A percentile compares a stretch with the other conserved stretches of the same genome.
These are phyloP conservation scores for Podila minutissima DNA, from an alignment of 192 early-diverging fungal genomes.

Conservation along the genomic window DNA sequence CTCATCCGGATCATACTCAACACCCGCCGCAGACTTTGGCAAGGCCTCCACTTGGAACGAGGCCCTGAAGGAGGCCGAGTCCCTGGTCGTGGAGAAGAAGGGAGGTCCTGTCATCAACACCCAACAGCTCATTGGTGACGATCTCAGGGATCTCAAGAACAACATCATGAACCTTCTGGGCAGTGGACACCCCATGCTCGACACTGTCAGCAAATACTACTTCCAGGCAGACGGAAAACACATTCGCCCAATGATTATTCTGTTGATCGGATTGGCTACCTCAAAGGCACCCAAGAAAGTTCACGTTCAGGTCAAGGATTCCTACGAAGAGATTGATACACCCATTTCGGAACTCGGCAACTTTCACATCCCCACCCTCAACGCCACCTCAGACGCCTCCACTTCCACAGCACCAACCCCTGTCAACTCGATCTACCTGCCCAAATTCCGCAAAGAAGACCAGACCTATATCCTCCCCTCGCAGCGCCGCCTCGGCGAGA, in stretches of 20 bases:
- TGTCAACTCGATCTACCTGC: conserved; percentile 26
- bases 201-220: conserved; percentile 91
- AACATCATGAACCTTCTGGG: conserved; percentile 88
- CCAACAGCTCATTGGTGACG: conserved; percentile 80
- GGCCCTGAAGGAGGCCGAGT: conserved; percentile 62
- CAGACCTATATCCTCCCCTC: conserved; percentile 76
- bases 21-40: conserved; percentile 39
- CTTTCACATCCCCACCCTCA: conserved; percentile 41
- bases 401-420: conserved; percentile 3
- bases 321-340: conserved; percentile 67
- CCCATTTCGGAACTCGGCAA: conserved; percentile 60
- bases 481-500: conserved; percentile 94
- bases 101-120: conserved; percentile 70
- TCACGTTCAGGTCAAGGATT: conserved; percentile 55
- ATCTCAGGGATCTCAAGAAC: conserved; percentile 85
- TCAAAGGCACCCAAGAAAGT: conserved; percentile 68
- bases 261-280: conserved; percentile 90
- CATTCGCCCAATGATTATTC: conserved; percentile 90
- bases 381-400: background rate
- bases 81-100: conserved; percentile 55
- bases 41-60: conserved; percentile 57
- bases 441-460: conserved; percentile 42
- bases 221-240: conserved; percentile 89
- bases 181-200: conserved; percentile 88
- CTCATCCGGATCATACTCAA: conserved; percentile 48